A percentile compares a stretch with the other conserved stretches of the same genome.
phyloP scores from a whole-genome alignment of 163 green algal genomes.

The Scenedesmus sp. region DNA sequence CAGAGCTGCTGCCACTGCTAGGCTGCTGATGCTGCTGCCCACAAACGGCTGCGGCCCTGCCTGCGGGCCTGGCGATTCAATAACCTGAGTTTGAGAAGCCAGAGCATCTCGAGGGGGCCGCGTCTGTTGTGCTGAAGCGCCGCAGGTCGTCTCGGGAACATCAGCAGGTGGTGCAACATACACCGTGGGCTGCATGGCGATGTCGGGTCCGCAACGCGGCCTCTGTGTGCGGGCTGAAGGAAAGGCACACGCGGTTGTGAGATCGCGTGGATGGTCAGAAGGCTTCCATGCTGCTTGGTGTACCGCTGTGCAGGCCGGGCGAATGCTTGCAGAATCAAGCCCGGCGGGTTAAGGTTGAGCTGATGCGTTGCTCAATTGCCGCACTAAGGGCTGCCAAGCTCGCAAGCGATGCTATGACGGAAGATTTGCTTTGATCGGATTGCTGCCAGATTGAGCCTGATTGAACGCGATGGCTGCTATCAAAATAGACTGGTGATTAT shows the following conservation, averaged over 20 bases:
- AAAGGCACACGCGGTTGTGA: background rate
- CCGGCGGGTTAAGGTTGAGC: background rate
- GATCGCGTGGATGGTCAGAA: background rate
- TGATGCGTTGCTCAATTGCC: background rate
- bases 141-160: background rate
- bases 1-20: conserved; percentile 5
- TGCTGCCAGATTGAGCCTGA: background rate
- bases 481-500: background rate
- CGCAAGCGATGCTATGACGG: background rate
- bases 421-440: background rate
- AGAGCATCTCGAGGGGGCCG: background rate
- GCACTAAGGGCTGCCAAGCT: background rate
- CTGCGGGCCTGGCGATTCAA: background rate
- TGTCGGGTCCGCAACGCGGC: background rate
- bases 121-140: background rate
- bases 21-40: conserved; percentile 19
- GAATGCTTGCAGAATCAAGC: background rate
- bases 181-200: background rate
- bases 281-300: background rate
- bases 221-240: background rate
- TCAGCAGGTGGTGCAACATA: background rate
- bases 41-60: conserved; percentile 6
- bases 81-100: background rate
- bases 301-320: background rate
- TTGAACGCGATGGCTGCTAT: background rate